Conservation (phyloP, 495 filamentous ascomycete genomes). For the Hypoxylon rickii region DNA sequence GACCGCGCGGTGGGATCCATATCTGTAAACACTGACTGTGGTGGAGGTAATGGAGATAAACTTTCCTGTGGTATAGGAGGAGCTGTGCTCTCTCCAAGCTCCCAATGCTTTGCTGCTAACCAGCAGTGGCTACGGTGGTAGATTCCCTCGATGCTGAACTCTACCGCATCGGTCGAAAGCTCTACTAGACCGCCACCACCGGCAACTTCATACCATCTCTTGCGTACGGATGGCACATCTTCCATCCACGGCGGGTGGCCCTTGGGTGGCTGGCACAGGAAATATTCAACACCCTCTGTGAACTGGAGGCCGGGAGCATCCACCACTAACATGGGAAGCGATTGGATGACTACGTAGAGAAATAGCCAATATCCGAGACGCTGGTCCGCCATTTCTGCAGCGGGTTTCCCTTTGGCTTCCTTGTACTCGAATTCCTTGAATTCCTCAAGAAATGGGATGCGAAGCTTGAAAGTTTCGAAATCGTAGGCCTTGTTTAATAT, state of each 20-base stretch:
- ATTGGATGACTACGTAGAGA: constrained; percentile 87
- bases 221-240: constrained; percentile 64
- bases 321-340: constrained; percentile 84
- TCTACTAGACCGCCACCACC: constrained; percentile 72
- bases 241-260: constrained; percentile 85
- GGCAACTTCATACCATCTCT: constrained; percentile 80
- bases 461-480: constrained; percentile 62
- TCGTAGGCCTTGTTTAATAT: constrained; percentile 80
- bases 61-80: constrained; percentile 29
- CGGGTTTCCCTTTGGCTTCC: constrained; percentile 68
- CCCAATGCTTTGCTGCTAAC: constrained; percentile 79
- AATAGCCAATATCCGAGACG: constrained; percentile 93
- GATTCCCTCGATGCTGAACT: constrained; percentile 86
- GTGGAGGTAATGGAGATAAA: constrained; percentile 44
- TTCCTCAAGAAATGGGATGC: constrained; percentile 69
- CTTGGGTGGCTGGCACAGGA: constrained; percentile 88
- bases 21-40: constrained; percentile 39
- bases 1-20: constrained; percentile 27
- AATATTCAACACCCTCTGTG: constrained; percentile 88
- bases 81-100: constrained; percentile 30
- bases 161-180: constrained; percentile 79
- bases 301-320: constrained; percentile 81
- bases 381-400: constrained; percentile 75
- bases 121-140: constrained; percentile 94
- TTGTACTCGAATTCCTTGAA: constrained; percentile 85